These are phyloP conservation scores for Pythium volutum DNA, from an alignment of 352 stramenopile genomes.

Conservation along the genomic window DNA sequence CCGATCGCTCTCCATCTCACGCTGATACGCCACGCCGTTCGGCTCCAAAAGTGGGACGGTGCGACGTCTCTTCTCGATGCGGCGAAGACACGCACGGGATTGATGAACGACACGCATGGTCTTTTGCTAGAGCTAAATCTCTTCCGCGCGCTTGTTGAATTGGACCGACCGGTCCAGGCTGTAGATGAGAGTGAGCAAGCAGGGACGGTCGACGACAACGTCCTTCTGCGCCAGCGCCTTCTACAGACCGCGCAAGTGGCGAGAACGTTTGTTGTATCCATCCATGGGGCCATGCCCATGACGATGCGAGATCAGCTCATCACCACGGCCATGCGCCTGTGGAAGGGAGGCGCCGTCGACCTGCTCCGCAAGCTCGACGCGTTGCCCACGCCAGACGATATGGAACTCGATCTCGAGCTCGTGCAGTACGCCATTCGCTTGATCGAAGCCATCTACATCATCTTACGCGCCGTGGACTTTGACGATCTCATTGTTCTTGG, in stretches of 20 bases:
- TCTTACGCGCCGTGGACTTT: slow-evolving; percentile 37
- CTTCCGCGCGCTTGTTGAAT: not conserved
- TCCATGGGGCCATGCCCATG: not conserved
- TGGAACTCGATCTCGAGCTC: not conserved
- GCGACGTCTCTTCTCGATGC: not conserved
- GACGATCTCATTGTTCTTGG: slow-evolving; percentile 55
- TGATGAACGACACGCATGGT: not conserved
- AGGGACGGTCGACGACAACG: not conserved
- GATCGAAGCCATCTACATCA: slow-evolving; percentile 40
- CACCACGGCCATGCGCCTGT: slow-evolving; percentile 14
- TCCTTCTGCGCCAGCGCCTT: not conserved
- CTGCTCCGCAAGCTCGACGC: slow-evolving; percentile 38
- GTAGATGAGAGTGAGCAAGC: not conserved
- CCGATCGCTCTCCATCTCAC: slow-evolving; percentile 2
- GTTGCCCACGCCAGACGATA: not conserved
- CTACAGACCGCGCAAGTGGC: not conserved
- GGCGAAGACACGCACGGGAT: not conserved
- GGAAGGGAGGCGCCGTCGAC: slow-evolving; percentile 30
- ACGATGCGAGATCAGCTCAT: slow-evolving; percentile 3
- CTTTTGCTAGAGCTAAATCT: slow-evolving; percentile 7
- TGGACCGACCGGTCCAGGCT: not conserved
- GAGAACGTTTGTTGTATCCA: not conserved
- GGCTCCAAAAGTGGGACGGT: not conserved
- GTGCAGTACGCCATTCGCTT: slow-evolving; percentile 8
- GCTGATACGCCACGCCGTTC: slow-evolving; percentile 6